Evolutionary conservation across 768 basidiomycete genomes (phyloP), one percentile per base, ranked within the genome.

Genomic region (Pholiota molesta): DNA sequence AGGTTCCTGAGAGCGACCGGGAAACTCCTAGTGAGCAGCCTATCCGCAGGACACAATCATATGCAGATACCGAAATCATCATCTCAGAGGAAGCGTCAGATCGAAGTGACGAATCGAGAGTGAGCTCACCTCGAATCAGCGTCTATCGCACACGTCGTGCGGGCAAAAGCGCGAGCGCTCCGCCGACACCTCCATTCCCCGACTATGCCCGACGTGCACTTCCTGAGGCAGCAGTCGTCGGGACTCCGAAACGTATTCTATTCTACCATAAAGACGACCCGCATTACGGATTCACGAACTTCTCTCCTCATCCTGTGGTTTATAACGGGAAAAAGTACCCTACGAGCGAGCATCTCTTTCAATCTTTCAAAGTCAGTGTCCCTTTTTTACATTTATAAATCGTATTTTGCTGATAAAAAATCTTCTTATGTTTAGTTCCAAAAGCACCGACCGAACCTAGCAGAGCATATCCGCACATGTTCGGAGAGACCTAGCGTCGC

Each of bases 311-410:
- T 71, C 78, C 84, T 47, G 83, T 92, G 10, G 66, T 77, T 10
- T 87, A 89, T 69, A 80, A 84, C 33, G 85, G 85, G 42, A 87
- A 85, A 69, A 78, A 74, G 57, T 92, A 91, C 68, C 88, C 89
- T 1, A 92, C 90, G 0, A 88, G 88, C 68, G 90, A 91, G 69
- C 90, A 91, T 72, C 80, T 91, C 11, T 91, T 90, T 68, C 90
- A 91, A 66, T 86, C 90, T 2, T 83, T 90, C 75, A 91, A 90
- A 71, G 88, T 86, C 58, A 11, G 72, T 65, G n/a, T n/a, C 2
- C 56, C 71, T 65, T n/a, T 16, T 1, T 54, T 9, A 5, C 19
- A 7, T 31, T 35, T 61, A 11, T 7, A 29, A 35, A 29, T 40
- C 16, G 35, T 23, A 40, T 16, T 26, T n/a, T 23, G 14, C 51